phyloP scores from a whole-genome alignment of 148 eudicot genomes.

The Camellia lanceoleosa region DNA sequence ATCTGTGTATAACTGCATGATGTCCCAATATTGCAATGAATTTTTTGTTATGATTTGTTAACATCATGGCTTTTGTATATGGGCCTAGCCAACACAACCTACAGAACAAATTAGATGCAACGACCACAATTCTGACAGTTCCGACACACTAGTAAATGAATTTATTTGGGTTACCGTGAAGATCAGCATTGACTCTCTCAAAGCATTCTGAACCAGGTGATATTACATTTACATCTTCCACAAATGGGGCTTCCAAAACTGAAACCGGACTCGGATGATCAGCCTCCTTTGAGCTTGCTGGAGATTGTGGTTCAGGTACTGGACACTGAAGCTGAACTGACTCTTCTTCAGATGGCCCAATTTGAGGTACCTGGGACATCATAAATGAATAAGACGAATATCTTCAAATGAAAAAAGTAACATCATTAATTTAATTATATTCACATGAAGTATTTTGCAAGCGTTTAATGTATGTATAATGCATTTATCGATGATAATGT shows the following conservation, averaged over 20 bases:
- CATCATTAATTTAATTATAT: constrained; percentile 3
- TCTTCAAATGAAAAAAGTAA: constrained; percentile 7
- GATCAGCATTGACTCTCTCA: constrained; percentile 77
- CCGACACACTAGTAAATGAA: not conserved
- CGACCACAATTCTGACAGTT: not conserved
- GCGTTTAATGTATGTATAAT: not conserved
- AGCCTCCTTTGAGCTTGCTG: constrained; percentile 65
- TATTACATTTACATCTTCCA: constrained; percentile 39
- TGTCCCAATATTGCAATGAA: not conserved
- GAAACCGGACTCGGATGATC: constrained; percentile 85
- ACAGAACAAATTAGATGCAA: not conserved
- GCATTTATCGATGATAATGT: not conserved
- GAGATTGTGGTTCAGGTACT: constrained; percentile 54
- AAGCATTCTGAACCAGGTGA: constrained; percentile 83
- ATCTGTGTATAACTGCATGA: not conserved
- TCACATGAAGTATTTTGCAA: not conserved
- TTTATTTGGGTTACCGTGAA: constrained; percentile 53
- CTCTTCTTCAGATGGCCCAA: constrained; percentile 27
- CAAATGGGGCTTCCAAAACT: constrained; percentile 58
- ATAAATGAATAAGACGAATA: not conserved
- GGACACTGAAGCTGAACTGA: constrained; percentile 31
- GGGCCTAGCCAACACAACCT: not conserved
- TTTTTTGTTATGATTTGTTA: not conserved
- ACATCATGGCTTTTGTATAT: not conserved
- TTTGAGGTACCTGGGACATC: constrained; percentile 38